A percentile compares a stretch with the other conserved stretches of the same genome.
Evolutionary conservation across 345 rosid species (phyloP).

Genomic region (Citrus sinensis): DNA sequence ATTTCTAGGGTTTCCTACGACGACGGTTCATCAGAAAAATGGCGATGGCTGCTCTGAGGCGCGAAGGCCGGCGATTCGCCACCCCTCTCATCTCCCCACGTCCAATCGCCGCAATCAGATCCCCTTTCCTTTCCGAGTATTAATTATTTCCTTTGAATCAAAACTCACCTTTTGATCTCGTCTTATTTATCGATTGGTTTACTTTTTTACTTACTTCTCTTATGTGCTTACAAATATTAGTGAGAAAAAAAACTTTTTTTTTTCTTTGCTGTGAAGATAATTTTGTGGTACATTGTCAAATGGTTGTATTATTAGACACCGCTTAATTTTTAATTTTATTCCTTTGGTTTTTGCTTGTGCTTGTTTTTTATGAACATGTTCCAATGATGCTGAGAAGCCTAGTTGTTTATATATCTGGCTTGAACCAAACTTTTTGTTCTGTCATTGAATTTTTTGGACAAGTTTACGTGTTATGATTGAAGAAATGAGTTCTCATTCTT

Average conservation of each 20-base stretch:
- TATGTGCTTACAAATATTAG: not conserved
- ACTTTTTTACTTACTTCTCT: not conserved
- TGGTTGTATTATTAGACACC: not conserved
- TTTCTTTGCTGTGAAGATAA: too few species aligned
- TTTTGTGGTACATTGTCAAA: not conserved
- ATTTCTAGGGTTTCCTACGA: slow-evolving; percentile 13
- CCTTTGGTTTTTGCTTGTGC: not conserved
- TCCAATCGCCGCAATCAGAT: slow-evolving; percentile 49
- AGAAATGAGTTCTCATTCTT: not conserved
- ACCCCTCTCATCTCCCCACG: slow-evolving; percentile 56
- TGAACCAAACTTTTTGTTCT: not conserved
- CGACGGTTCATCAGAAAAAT: slow-evolving; percentile 32
- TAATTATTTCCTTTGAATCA: slow-evolving; percentile 3
- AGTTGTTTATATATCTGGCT: not conserved
- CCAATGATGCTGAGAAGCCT: not conserved
- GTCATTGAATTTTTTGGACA: not conserved
- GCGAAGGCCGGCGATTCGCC: slow-evolving; percentile 78
- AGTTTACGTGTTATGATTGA: not conserved
- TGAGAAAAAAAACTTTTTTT: too few species aligned
- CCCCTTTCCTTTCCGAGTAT: slow-evolving; percentile 38
- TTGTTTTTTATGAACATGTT: not conserved
- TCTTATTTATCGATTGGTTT: not conserved
- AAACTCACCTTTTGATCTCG: not conserved
- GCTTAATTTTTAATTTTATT: not conserved
- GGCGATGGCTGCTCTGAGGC: slow-evolving; percentile 76